Evolutionary conservation across 176 grass and related monocot species (phyloP).

Genomic region (sorghum (Sorghum bicolor)): Sorghum_bicolor_NCBIv3 NC_012870.2:21892501-21893000

Average conservation of each 20-base stretch:
- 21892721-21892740: constrained; percentile 96
- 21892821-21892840: not conserved
- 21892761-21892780: constrained; percentile 79
- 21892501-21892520: not conserved
- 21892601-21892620: constrained; percentile 95
- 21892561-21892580: constrained; percentile 90
- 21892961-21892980: not conserved
- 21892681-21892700: constrained; percentile 97
- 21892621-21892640: not conserved
- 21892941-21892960: constrained; percentile 71
- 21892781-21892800: constrained; percentile 5
- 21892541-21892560: constrained; percentile 87
- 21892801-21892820: not conserved
- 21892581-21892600: constrained; percentile 99
- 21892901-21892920: constrained; percentile 92
- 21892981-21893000: not conserved
- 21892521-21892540: constrained; percentile 54
- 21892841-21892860: not conserved
- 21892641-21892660: not conserved
- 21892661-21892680: not conserved
- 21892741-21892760: constrained; percentile 97
- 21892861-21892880: constrained; percentile 86
- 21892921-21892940: constrained; percentile 91
- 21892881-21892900: constrained; percentile 75
- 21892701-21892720: constrained; percentile 92